Base-by-base conservation (phyloP, 441 rosid species). In the Populus trichocarpa region DNA sequence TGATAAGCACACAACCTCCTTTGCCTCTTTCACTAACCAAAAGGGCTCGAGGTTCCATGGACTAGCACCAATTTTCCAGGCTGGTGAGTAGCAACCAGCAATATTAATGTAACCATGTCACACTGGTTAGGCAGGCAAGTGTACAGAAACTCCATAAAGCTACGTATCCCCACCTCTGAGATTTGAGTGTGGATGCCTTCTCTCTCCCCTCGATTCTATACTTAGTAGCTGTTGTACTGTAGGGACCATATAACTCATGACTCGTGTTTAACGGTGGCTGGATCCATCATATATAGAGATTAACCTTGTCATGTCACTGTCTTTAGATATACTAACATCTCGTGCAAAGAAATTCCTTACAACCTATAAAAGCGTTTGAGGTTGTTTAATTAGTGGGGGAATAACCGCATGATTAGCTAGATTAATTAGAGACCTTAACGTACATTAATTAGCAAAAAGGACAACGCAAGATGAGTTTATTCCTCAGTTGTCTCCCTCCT, bases 281-380 rank as follows among this genome's bases (percentile, higher is more conserved):
- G 66, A 84, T 84, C 82, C 81, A 78, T 78, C 73, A 53, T 65
- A 68, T 46, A 2, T 10, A 14, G 35, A 78, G 66, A 84, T 69
- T 13, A 74, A 72, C 68, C 80, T 76, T 80, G 88, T 87, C 86
- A 70, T 76, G 87, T 87, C 88, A 14, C 59, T 86, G 85, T 85
- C 87, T 82, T 79, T 71, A 70, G 78, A 82, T 75, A 83, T 78
- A 46, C 84, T 77, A 67, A 64, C 83, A 81, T 78, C 75, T 81
- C 81, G 36, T 80, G 67, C 84, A 59, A 72, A 22, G 8, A 33
- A 61, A 80, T 78, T 68, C 73, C 50, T 5, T 35, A 18, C 12
- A 61, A 16, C 6, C 30, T 18, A 12, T 64, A 20, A 69, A 22
- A 38, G 16, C 16, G 11, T 20, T 32, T 26, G 4, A 53, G 25